Conservation (phyloP, 345 rosid genomes). For the Camelina laxa region DNA sequence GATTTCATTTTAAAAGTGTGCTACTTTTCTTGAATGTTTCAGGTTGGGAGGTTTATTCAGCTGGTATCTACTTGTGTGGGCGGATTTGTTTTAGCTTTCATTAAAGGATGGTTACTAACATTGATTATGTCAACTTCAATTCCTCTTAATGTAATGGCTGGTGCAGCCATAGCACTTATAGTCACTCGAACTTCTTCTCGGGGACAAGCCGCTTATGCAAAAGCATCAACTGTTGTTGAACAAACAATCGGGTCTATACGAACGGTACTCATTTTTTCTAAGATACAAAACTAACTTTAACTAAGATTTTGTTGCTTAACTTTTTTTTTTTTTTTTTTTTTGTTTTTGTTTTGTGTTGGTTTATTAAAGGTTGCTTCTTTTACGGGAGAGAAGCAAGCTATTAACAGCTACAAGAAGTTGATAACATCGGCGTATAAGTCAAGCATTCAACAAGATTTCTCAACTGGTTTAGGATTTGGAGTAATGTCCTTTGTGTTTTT, state of each 20-base stretch:
- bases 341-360: background rate
- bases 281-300: background rate
- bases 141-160: slow-evolving; percentile 64
- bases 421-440: slow-evolving; percentile 60
- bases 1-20: background rate
- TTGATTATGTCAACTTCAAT: slow-evolving; percentile 65
- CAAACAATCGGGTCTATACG: slow-evolving; percentile 74
- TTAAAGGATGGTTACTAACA: slow-evolving; percentile 79
- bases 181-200: slow-evolving; percentile 62
- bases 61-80: slow-evolving; percentile 67
- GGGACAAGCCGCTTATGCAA: slow-evolving; percentile 68
- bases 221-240: slow-evolving; percentile 72
- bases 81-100: slow-evolving; percentile 65
- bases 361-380: slow-evolving; percentile 73
- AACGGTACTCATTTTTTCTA: slow-evolving; percentile 46
- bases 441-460: slow-evolving; percentile 58
- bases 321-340: too few relatives aligned
- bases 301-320: background rate
- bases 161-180: slow-evolving; percentile 58
- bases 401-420: slow-evolving; percentile 51
- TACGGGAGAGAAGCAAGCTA: slow-evolving; percentile 78
- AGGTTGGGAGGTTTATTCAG: slow-evolving; percentile 91
- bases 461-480: slow-evolving; percentile 67
- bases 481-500: slow-evolving; percentile 43
- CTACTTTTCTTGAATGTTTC: slow-evolving; percentile 7